These are phyloP conservation scores for Laburnicola sp. DNA, from an alignment of 2,329 filamentous ascomycete genomes.

Conservation along the genomic window DNA sequence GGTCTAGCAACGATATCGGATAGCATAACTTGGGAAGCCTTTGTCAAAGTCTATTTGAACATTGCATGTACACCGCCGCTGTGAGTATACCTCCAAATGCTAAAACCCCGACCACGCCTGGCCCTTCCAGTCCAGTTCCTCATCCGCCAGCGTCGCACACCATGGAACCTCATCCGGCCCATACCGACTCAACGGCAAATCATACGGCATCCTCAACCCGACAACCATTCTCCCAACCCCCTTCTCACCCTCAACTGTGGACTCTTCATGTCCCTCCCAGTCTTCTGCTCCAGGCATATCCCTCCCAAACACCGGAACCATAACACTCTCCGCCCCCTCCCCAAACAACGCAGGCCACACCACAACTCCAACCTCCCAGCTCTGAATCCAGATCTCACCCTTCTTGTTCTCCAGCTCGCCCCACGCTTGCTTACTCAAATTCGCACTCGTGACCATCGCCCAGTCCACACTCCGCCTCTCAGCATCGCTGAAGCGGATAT, in stretches of 20 bases:
- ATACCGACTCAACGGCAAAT: slow-evolving; percentile 72
- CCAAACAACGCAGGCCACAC: slow-evolving; percentile 70
- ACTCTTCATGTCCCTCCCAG: not conserved
- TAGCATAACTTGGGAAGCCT: too few relatives aligned
- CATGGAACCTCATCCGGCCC: slow-evolving; percentile 68
- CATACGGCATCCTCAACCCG: slow-evolving; percentile 81
- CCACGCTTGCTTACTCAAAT: slow-evolving; percentile 88
- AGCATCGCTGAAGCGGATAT: slow-evolving; percentile 64
- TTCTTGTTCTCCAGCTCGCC: slow-evolving; percentile 63
- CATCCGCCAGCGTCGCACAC: slow-evolving; percentile 67
- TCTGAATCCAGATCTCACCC: slow-evolving; percentile 70
- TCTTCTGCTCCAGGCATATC: slow-evolving; percentile 54
- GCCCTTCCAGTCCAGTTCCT: slow-evolving; percentile 64
- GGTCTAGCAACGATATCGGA: not conserved
- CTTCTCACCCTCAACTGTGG: slow-evolving; percentile 24
- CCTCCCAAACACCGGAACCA: slow-evolving; percentile 69
- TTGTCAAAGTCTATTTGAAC: too few relatives aligned
- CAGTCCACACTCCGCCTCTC: slow-evolving; percentile 67
- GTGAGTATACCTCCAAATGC: not conserved
- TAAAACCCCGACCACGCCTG: slow-evolving; percentile 43
- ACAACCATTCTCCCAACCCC: slow-evolving; percentile 50
- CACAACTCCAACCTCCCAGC: slow-evolving; percentile 81
- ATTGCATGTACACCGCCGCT: too few relatives aligned
- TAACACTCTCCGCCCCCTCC: slow-evolving; percentile 47
- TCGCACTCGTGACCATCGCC: slow-evolving; percentile 89